Evolutionary conservation across 176 grass and related monocot genomes (phyloP).

Genomic region (Poa annua): DNA sequence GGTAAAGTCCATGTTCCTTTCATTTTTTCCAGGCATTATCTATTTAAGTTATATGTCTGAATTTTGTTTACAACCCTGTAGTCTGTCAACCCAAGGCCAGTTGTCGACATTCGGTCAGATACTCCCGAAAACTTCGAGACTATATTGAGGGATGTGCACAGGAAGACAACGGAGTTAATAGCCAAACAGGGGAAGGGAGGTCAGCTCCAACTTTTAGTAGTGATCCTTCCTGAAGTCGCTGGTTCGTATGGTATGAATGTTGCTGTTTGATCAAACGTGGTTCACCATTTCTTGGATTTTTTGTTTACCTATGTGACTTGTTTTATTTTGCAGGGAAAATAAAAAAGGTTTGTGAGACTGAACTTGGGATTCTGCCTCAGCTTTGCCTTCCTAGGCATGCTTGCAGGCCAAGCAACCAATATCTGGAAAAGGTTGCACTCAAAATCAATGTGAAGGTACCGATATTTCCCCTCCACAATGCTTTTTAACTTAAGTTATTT

Average conservation of each 20-base stretch:
- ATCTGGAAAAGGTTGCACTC: conserved; percentile 77
- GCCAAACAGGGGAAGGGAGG: neutral
- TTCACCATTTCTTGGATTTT: conserved; percentile 8
- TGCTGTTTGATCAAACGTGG: neutral
- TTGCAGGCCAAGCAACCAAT: conserved; percentile 65
- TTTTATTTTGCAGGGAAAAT: conserved; percentile 59
- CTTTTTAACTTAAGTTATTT: neutral
- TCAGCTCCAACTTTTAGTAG: conserved; percentile 62
- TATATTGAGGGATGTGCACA: conserved; percentile 56
- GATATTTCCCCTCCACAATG: neutral
- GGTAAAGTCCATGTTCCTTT: conserved; percentile 39
- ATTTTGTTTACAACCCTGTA: conserved; percentile 30
- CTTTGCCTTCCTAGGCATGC: conserved; percentile 66
- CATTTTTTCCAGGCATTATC: neutral
- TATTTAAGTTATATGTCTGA: conserved; percentile 3
- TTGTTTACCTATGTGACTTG: neutral
- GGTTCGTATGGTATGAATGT: conserved; percentile 70
- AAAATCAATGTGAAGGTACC: conserved; percentile 95
- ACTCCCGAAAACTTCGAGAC: conserved; percentile 49
- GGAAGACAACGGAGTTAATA: conserved; percentile 27
- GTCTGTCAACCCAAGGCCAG: conserved; percentile 55
- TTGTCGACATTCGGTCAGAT: conserved; percentile 36
- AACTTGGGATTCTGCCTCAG: conserved; percentile 76
- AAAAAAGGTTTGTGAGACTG: conserved; percentile 75
- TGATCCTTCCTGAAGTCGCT: conserved; percentile 66